Conservation (phyloP, 1,284 basidiomycete genomes). For the Tremellales sp. region DNA sequence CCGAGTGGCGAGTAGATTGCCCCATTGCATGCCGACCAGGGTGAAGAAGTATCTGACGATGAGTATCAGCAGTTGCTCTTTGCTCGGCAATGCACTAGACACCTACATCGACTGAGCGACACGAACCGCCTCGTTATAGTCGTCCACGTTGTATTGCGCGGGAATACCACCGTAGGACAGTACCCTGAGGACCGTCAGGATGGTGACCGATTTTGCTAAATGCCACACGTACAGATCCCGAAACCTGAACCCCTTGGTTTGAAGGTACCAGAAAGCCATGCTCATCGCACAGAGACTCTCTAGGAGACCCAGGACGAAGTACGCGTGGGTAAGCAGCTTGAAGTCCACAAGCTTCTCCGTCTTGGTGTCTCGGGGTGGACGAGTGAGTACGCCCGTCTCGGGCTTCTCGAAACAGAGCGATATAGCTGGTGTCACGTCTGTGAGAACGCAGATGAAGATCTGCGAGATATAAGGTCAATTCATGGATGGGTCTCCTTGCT, state of each 20-base stretch:
- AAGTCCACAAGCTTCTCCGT: conserved; percentile 52
- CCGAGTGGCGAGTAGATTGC: conserved; percentile 55
- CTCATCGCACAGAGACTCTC: conserved; percentile 56
- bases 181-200: conserved; percentile 31
- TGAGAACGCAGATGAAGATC: conserved; percentile 58
- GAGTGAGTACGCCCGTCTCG: conserved; percentile 56
- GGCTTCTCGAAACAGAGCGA: conserved; percentile 59
- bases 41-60: conserved; percentile 57
- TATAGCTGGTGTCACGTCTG: conserved; percentile 56
- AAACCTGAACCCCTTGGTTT: conserved; percentile 57
- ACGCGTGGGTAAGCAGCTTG: conserved; percentile 61
- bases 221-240: conserved; percentile 46
- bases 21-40: conserved; percentile 66
- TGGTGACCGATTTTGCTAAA: too few relatives aligned
- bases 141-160: conserved; percentile 34
- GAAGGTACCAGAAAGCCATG: conserved; percentile 54
- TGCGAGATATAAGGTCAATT: background rate
- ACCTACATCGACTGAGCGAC: conserved; percentile 55
- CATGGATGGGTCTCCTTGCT: too few relatives aligned
- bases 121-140: conserved; percentile 50
- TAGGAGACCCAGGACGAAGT: conserved; percentile 59
- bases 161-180: conserved; percentile 55
- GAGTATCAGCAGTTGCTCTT: background rate
- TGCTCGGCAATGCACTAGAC: conserved; percentile 53
- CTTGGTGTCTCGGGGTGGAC: conserved; percentile 62